Evolutionary conservation across 1,284 basidiomycete species (phyloP).

Genomic region (Moesziomyces antarcticus): DNA sequence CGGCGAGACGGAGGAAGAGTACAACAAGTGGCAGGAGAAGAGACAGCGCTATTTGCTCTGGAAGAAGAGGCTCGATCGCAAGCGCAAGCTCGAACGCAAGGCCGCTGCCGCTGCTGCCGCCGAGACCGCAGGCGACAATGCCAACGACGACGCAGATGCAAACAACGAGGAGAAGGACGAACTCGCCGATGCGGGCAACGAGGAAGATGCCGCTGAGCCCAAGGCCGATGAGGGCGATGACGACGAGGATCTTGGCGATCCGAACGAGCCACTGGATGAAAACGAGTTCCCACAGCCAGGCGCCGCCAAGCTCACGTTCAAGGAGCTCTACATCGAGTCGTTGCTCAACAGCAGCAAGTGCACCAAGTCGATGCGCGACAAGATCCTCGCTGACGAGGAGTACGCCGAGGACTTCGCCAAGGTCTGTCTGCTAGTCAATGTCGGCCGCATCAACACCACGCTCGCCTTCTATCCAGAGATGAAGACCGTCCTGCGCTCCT

Average conservation of each 20-base stretch:
- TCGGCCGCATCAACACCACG: slow-evolving; percentile 92
- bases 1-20: slow-evolving; percentile 57
- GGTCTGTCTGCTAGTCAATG: slow-evolving; percentile 84
- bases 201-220: slow-evolving; percentile 9
- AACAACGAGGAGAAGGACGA: slow-evolving; percentile 50
- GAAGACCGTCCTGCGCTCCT: slow-evolving; percentile 82
- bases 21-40: slow-evolving; percentile 34
- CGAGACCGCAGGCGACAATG: slow-evolving; percentile 9
- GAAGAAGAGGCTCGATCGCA: slow-evolving; percentile 35
- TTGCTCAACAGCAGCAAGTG: slow-evolving; percentile 82
- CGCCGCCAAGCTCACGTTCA: slow-evolving; percentile 73
- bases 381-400: slow-evolving; percentile 80
- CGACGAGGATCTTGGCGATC: slow-evolving; percentile 36
- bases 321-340: slow-evolving; percentile 84
- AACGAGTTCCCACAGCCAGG: slow-evolving; percentile 55
- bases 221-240: slow-evolving; percentile 18
- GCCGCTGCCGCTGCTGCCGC: slow-evolving; percentile 31
- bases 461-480: slow-evolving; percentile 82
- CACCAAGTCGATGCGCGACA: slow-evolving; percentile 86
- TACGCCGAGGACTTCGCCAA: slow-evolving; percentile 84
- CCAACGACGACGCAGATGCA: slow-evolving; percentile 11
- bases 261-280: slow-evolving; percentile 35
- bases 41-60: slow-evolving; percentile 35
- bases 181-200: slow-evolving; percentile 33
- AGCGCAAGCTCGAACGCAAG: slow-evolving; percentile 38